Evolutionary conservation across 2,329 filamentous ascomycete genomes (phyloP), one percentile per base, ranked within the genome.

Genomic region (Colletotrichum costaricense): DNA sequence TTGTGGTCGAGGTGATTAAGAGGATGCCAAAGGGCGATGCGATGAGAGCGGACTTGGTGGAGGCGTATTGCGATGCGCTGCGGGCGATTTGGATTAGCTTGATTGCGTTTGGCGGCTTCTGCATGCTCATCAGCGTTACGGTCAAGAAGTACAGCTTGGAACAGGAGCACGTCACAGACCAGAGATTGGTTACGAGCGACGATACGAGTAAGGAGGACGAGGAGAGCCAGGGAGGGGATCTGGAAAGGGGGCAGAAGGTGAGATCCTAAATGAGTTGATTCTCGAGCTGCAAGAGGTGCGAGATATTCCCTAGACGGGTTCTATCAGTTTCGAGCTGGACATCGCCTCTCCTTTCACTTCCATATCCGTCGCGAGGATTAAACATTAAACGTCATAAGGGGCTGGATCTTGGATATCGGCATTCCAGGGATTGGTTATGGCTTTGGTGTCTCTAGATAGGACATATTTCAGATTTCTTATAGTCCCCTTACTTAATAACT

Each of bases 1-100:
- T 86, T 0, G 82, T 93, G 14, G 89, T 92, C 0, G 84, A 88
- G 72, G 82, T 91, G 67, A 91, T 92, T 79, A 88, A 88, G 78
- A 77, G 78, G 1, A 89, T 92, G 84, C 74, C 67, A 14, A 54
- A 75, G 69, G 79, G 77, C 54, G 72, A 73, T 12, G 69, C 76
- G 3, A 42, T 26, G 30, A 38, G 69, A 19, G 52, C 52, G 7
- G 63, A 67, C 16, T 77, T 84, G n/a, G 67, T 82, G 1, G 60
- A 77, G 11, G 82, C 81, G 0, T 84, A 81, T 55, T 78, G 78
- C 54, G 79, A 82, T 33, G 78, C 78, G 22, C 73, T 84, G 62
- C 76, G 74, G 60, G 78, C 76, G 4, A 79, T 84, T 28, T 84
- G 82, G 79, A 69, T 80, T 55, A 77, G 77, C 14, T 69, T 84